These are phyloP conservation scores for Gentiana straminea DNA, from an alignment of 257 asterid species.

Conservation along the genomic window DNA sequence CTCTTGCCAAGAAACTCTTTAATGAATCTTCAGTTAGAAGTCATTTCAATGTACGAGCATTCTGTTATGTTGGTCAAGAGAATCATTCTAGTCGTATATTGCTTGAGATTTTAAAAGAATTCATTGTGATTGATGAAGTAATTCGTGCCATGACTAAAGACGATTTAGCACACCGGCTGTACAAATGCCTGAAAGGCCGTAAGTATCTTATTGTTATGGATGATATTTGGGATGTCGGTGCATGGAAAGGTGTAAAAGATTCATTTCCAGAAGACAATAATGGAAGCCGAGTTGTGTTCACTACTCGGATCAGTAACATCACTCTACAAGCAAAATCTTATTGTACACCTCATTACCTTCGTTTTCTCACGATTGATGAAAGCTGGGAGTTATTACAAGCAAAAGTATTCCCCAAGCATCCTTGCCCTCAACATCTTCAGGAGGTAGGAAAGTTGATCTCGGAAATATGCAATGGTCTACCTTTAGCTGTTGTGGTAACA, in stretches of 20 bases:
- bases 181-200: not conserved
- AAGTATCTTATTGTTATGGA: conserved; percentile 1
- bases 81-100: not conserved
- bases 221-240: conserved; percentile 1
- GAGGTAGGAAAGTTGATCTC: not conserved
- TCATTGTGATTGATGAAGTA: not conserved
- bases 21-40: not conserved
- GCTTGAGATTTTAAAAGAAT: not conserved
- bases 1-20: conserved; percentile 7
- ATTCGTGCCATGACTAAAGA: not conserved
- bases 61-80: conserved; percentile 3
- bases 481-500: not conserved
- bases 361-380: not conserved
- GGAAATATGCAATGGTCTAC: not conserved
- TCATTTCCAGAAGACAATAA: not conserved
- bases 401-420: not conserved
- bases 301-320: not conserved
- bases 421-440: not conserved
- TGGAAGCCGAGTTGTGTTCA: not conserved
- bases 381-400: not conserved
- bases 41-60: conserved; percentile 1
- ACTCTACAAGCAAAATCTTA: not conserved
- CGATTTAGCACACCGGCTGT: not conserved
- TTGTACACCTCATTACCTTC: not conserved
- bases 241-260: not conserved